Evolutionary conservation across 257 asterid genomes (phyloP).

Genomic region (Nicotiana attenuata): DNA sequence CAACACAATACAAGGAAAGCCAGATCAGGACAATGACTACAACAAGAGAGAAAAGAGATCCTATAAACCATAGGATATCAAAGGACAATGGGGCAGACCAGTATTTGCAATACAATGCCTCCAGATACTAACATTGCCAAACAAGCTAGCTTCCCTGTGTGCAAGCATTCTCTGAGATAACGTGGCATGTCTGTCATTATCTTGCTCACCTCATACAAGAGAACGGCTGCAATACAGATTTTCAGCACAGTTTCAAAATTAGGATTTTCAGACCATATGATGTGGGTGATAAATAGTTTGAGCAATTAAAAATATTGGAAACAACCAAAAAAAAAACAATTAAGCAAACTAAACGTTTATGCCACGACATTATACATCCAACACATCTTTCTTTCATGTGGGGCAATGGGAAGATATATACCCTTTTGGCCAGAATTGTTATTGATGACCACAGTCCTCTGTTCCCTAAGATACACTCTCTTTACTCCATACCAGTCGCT

Average conservation of each 20-base stretch:
- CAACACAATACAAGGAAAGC: conserved; percentile 18
- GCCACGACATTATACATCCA: background rate
- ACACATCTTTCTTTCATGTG: background rate
- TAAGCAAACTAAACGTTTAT: background rate
- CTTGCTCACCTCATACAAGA: conserved; percentile 36
- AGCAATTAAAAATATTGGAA: background rate
- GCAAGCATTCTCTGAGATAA: conserved; percentile 65
- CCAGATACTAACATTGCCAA: conserved; percentile 89
- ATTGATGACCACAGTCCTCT: background rate
- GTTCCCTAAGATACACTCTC: background rate
- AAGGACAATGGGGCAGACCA: conserved; percentile 36
- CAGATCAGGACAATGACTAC: conserved; percentile 13
- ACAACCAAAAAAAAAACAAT: background rate
- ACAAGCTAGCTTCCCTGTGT: conserved; percentile 77
- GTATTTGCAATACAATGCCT: conserved; percentile 87
- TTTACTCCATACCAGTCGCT: background rate
- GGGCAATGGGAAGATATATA: background rate
- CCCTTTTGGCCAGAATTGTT: background rate
- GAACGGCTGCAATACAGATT: conserved; percentile 8
- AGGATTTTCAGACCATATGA: background rate
- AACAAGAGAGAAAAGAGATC: conserved; percentile 3
- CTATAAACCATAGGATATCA: background rate
- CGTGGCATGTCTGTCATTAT: conserved; percentile 69
- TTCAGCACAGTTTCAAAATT: background rate
- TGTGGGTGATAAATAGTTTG: background rate